Evolutionary conservation across 1,284 basidiomycete species (phyloP).

Genomic region (Boletus sp.): DNA sequence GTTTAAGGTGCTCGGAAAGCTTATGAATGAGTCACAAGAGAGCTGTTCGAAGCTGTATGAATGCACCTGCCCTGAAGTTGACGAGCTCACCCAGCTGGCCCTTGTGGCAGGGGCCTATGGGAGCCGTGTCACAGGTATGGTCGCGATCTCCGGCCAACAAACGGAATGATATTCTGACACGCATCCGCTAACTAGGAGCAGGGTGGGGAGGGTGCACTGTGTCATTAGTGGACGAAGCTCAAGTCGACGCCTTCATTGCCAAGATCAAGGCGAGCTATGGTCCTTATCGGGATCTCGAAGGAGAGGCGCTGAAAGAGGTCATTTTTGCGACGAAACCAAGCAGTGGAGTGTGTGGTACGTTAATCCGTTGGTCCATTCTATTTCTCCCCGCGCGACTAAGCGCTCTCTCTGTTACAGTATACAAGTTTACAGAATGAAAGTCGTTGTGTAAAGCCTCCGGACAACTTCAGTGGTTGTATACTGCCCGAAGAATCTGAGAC

Average conservation of each 20-base stretch:
- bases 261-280: conserved; percentile 57
- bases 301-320: conserved; percentile 60
- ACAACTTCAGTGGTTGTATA: background rate
- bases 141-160: background rate
- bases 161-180: background rate
- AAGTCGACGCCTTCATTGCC: conserved; percentile 66
- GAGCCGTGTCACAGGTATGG: conserved; percentile 67
- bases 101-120: conserved; percentile 71
- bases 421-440: conserved; percentile 28
- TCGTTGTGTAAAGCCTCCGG: background rate
- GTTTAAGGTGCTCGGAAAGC: conserved; percentile 54
- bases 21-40: conserved; percentile 78
- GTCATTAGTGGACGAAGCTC: conserved; percentile 69
- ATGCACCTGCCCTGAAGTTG: conserved; percentile 76
- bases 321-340: conserved; percentile 86
- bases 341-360: conserved; percentile 76
- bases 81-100: conserved; percentile 62
- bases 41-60: conserved; percentile 69
- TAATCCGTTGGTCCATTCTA: background rate
- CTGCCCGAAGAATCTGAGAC: too few species aligned
- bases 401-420: conserved; percentile 15
- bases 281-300: conserved; percentile 58
- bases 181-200: conserved; percentile 48
- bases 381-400: background rate
- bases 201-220: conserved; percentile 92